These are phyloP conservation scores for Botryotinia calthae DNA, from an alignment of 2,329 filamentous ascomycete species.

Conservation along the genomic window DNA sequence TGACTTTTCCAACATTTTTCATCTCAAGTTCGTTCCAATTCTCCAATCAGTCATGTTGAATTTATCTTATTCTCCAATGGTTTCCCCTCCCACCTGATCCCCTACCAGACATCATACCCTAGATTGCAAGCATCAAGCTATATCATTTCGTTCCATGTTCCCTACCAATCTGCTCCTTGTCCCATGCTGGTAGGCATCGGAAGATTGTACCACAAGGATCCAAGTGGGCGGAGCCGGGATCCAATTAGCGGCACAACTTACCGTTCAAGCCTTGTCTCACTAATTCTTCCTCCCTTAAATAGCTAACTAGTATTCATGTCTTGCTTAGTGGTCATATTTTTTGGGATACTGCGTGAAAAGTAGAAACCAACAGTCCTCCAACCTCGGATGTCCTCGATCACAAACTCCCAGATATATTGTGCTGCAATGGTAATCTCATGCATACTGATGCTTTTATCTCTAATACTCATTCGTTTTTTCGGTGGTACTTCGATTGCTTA, in stretches of 20 bases:
- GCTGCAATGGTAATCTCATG: not conserved
- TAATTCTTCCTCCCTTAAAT: not conserved
- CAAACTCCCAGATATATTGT: not conserved
- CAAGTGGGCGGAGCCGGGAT: constrained; percentile 13
- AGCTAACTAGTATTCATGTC: not conserved
- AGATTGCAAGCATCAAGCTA: not conserved
- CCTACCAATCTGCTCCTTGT: not conserved
- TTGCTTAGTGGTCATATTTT: not conserved
- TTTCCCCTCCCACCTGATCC: not conserved
- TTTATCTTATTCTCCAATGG: not conserved
- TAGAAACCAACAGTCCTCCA: not conserved
- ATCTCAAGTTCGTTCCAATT: not conserved
- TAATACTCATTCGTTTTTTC: not conserved
- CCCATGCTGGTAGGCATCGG: constrained; percentile 2
- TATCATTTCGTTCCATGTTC: not conserved
- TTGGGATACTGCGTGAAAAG: not conserved
- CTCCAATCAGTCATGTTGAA: not conserved
- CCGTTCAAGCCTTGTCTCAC: not conserved
- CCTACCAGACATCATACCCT: not conserved
- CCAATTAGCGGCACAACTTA: constrained; percentile 13
- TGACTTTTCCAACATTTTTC: not conserved
- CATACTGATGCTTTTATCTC: not conserved
- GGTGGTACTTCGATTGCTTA: not conserved
- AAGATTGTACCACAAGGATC: constrained; percentile 16
- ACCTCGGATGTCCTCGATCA: not conserved